Percentiles rank a stretch among this genome's conserved stretches.
phyloP scores from a whole-genome alignment of 2,329 filamentous ascomycete genomes.

The Bipolaris victoriae region DNA sequence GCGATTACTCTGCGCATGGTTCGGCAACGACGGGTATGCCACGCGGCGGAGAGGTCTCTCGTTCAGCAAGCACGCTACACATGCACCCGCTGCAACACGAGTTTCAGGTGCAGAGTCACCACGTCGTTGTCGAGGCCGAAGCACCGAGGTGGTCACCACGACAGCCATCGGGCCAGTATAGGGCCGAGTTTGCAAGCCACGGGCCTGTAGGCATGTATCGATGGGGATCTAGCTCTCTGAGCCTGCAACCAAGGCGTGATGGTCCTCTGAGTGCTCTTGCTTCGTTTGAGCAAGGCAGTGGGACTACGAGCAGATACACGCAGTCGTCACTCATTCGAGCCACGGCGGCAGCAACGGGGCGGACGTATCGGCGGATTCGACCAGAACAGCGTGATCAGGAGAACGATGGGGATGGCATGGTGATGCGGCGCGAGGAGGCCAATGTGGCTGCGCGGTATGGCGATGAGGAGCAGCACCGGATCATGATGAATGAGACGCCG shows the following conservation, averaged over 20 bases:
- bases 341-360: constrained; percentile 4
- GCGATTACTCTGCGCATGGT: constrained; percentile 2
- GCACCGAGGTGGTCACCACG: constrained; percentile 12
- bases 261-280: constrained; percentile 11
- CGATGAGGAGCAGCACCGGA: constrained; percentile 24
- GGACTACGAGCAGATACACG: constrained; percentile 18
- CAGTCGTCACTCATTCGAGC: constrained; percentile 13
- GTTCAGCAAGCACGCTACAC: constrained; percentile 14
- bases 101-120: background rate
- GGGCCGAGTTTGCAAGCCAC: background rate
- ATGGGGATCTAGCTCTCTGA: background rate
- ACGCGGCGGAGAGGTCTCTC: constrained; percentile 9
- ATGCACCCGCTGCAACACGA: background rate
- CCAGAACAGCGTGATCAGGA: constrained; percentile 42
- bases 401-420: constrained; percentile 34
- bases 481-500: constrained; percentile 47
- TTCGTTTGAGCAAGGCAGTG: constrained; percentile 18
- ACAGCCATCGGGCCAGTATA: constrained; percentile 9
- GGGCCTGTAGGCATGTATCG: constrained; percentile 2
- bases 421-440: constrained; percentile 38
- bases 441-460: constrained; percentile 30
- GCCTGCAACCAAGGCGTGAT: constrained; percentile 9
- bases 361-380: constrained; percentile 22
- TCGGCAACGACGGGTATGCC: background rate
- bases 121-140: background rate